These are phyloP conservation scores for Candida sanyaensis DNA, from an alignment of 1,139 yeast species.

Conservation along the genomic window DNA sequence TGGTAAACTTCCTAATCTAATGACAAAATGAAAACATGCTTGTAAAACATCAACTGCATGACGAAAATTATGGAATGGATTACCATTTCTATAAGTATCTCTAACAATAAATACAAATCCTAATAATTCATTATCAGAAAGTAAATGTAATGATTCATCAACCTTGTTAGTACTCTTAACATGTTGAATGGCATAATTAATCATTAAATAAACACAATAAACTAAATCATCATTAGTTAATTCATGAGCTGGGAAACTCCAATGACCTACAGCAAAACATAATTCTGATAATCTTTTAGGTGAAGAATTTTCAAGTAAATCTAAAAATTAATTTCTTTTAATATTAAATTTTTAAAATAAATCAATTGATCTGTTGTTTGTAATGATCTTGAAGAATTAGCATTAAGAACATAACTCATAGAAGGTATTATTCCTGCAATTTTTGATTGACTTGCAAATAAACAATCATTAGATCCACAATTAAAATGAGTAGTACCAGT, in stretches of 20 bases:
- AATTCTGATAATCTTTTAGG: slow-evolving; percentile 28
- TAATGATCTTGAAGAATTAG: slow-evolving; percentile 26
- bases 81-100: slow-evolving; percentile 77
- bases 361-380: slow-evolving; percentile 24
- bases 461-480: neutral
- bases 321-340: slow-evolving; percentile 42
- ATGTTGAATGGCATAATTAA: slow-evolving; percentile 48
- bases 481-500: slow-evolving; percentile 41
- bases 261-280: slow-evolving; percentile 45
- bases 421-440: slow-evolving; percentile 30
- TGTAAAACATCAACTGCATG: slow-evolving; percentile 96
- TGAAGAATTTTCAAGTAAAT: slow-evolving; percentile 27
- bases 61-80: slow-evolving; percentile 91
- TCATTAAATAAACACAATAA: slow-evolving; percentile 58
- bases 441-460: slow-evolving; percentile 5
- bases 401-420: slow-evolving; percentile 33
- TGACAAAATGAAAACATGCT: slow-evolving; percentile 72
- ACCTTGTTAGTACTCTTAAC: slow-evolving; percentile 14
- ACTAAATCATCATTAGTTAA: slow-evolving; percentile 67
- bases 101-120: slow-evolving; percentile 66
- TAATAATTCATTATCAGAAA: slow-evolving; percentile 48
- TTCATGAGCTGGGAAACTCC: slow-evolving; percentile 72
- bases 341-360: slow-evolving; percentile 27
- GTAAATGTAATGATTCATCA: slow-evolving; percentile 18
- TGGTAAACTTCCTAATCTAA: slow-evolving; percentile 50